These are phyloP conservation scores for Penicillium herquei DNA, from an alignment of 495 filamentous ascomycete genomes.

Conservation along the genomic window DNA sequence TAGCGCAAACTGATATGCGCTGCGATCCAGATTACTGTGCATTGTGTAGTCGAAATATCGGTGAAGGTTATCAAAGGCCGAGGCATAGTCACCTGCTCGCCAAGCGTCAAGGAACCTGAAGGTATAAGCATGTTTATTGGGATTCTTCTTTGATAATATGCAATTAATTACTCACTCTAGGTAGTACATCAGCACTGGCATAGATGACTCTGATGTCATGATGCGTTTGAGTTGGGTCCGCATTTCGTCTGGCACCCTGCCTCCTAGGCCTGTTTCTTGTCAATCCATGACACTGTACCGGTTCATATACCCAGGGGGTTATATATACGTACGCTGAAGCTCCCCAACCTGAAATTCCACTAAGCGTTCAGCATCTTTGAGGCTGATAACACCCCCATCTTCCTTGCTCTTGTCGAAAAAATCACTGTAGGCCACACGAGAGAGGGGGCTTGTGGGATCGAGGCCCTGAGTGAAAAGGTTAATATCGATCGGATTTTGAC, in stretches of 20 bases:
- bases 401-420: slow-evolving; percentile 46
- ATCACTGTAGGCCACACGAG: slow-evolving; percentile 62
- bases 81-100: slow-evolving; percentile 86
- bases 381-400: slow-evolving; percentile 55
- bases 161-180: slow-evolving; percentile 52
- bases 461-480: slow-evolving; percentile 50
- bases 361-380: slow-evolving; percentile 79
- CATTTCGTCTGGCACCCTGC: slow-evolving; percentile 68
- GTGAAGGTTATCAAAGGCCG: slow-evolving; percentile 86
- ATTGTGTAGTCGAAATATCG: slow-evolving; percentile 97
- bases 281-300: slow-evolving; percentile 15
- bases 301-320: not conserved
- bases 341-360: slow-evolving; percentile 85
- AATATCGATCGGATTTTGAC: slow-evolving; percentile 65
- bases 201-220: slow-evolving; percentile 60
- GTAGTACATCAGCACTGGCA: slow-evolving; percentile 76
- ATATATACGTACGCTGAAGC: slow-evolving; percentile 67
- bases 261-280: slow-evolving; percentile 55
- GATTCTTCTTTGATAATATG: not conserved
- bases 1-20: slow-evolving; percentile 96
- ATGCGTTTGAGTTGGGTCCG: slow-evolving; percentile 62
- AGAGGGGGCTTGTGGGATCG: slow-evolving; percentile 43
- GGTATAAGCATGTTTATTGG: slow-evolving; percentile 3
- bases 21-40: slow-evolving; percentile 71
- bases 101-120: slow-evolving; percentile 81